Conservation (phyloP, 371 early-diverging fungal species). For the Umbelopsis sp. region DNA sequence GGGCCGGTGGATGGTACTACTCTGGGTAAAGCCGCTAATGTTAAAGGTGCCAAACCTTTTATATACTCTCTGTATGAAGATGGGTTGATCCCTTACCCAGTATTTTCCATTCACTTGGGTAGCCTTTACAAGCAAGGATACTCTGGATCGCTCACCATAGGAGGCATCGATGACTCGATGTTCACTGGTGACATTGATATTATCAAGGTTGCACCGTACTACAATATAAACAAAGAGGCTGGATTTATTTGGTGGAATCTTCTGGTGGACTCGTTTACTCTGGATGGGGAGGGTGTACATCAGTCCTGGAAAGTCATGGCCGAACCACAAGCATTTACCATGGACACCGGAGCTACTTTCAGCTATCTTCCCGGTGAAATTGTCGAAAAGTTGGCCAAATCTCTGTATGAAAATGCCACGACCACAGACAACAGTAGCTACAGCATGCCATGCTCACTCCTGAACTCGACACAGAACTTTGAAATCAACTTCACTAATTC, state of each 20-base stretch:
- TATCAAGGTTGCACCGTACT: constrained; percentile 26
- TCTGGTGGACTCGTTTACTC: constrained; percentile 28
- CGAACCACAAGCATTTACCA: constrained; percentile 23
- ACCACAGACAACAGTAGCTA: not conserved
- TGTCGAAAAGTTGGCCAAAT: constrained; percentile 31
- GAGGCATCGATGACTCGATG: constrained; percentile 39
- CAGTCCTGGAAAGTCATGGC: constrained; percentile 28
- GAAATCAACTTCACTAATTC: constrained; percentile 8
- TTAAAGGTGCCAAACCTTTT: not conserved
- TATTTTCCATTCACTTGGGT: not conserved
- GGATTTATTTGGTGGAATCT: constrained; percentile 31
- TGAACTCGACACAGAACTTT: not conserved
- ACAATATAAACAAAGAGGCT: not conserved
- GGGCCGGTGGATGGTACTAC: constrained; percentile 27
- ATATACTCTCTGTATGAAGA: constrained; percentile 7
- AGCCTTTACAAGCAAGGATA: constrained; percentile 23
- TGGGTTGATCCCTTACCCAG: not conserved
- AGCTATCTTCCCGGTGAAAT: constrained; percentile 40
- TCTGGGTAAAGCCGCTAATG: constrained; percentile 17
- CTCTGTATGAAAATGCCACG: constrained; percentile 22
- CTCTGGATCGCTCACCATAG: constrained; percentile 40
- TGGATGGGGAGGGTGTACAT: constrained; percentile 24
- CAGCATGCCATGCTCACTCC: not conserved
- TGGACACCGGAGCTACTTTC: constrained; percentile 53
- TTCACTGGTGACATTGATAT: constrained; percentile 38